Evolutionary conservation across 2,329 filamentous ascomycete genomes (phyloP), one percentile per base, ranked within the genome.

Genomic region (Phyllosticta capitalensis): DNA sequence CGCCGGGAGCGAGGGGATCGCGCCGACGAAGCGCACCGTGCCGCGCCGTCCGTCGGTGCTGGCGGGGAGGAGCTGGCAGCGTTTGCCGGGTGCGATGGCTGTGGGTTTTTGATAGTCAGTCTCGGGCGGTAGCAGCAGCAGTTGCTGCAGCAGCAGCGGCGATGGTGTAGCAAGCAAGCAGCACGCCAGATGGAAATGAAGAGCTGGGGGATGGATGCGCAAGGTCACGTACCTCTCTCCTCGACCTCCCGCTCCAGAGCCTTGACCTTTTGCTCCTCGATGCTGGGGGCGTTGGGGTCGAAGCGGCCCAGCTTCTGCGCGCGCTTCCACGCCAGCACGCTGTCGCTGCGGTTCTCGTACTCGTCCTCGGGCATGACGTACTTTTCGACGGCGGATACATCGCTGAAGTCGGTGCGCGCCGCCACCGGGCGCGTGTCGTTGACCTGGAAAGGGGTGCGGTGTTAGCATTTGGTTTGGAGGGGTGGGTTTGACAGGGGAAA

Each of bases 251-350:
- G 82, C 64, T 85, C 80, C 50, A 86, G 81, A 48, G 86, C 85
- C 17, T 82, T 80, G 60, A 88, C 77, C 71, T 89, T 89, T 63
- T 89, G 82, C 69, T 89, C 80, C 70, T 91, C 86, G 21, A 88
- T 82, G 62, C 80, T 83, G 19, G 88, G 85, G 7, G 91, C 90
- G 66, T 87, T 81, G 12, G 94, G 94, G 70, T 97, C 90, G 75
- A 99, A 99, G 38, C 94, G 89, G 55, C 94, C 94, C n/a, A 97
- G 83, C 72, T 95, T 92, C 73, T 96, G 86, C n/a, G 85, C 79
- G 76, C 89, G 92, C 76, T 99, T 99, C 91, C 91, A 97, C 5
- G 92, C 89, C 22, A 96, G 82, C 14, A 99, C 94, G 3, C 88
- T 92, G 74, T 96, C 90, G 51, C 85, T 79, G 69, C 92, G 90